A percentile compares a stretch with the other conserved stretches of the same genome.
Conservation (phyloP, 78 protist species). For the Dictyostelium capitatum region DNA sequence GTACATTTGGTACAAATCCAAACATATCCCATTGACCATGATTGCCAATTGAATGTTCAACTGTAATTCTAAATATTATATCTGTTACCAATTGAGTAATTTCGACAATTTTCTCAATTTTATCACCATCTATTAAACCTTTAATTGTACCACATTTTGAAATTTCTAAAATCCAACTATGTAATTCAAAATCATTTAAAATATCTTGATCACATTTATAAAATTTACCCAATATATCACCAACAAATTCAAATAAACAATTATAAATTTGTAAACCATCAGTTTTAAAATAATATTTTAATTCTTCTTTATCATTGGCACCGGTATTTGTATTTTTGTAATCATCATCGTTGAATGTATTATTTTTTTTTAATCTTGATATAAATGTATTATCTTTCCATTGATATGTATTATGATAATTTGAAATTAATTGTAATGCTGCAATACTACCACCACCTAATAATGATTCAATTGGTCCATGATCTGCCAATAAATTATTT, state of each 20-base stretch:
- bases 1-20: constrained; percentile 55
- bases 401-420: not conserved
- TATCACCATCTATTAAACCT: not conserved
- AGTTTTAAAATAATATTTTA: constrained; percentile 25
- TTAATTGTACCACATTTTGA: constrained; percentile 19
- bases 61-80: constrained; percentile 35
- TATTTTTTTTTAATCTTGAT: not conserved
- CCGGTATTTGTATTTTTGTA: not conserved
- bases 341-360: not conserved
- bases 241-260: not conserved
- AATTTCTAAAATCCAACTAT: constrained; percentile 28
- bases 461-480: constrained; percentile 51
- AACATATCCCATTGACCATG: constrained; percentile 75
- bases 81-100: constrained; percentile 7
- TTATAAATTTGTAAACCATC: constrained; percentile 36
- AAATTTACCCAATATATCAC: not conserved
- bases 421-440: constrained; percentile 32
- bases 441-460: constrained; percentile 54
- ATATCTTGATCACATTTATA: not conserved
- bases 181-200: constrained; percentile 38
- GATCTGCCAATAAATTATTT: not conserved
- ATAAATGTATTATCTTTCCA: constrained; percentile 53
- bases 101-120: not conserved
- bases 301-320: not conserved
- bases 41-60: constrained; percentile 65